These are phyloP conservation scores for Aspergillus calidoustus DNA, from an alignment of 2,329 filamentous ascomycete species.

Conservation along the genomic window DNA sequence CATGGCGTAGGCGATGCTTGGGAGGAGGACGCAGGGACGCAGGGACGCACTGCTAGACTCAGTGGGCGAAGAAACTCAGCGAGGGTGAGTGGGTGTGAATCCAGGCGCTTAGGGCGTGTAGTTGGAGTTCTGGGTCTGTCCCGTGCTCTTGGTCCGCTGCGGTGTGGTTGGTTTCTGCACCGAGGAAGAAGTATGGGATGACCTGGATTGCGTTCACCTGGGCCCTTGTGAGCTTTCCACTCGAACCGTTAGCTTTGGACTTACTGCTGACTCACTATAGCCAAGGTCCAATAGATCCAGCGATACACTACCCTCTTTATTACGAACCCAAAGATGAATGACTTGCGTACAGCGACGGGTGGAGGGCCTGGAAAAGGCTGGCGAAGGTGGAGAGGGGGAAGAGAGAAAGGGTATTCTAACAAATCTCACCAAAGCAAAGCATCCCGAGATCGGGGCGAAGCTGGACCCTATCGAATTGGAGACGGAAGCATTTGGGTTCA, in stretches of 20 bases:
- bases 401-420: slow-evolving; percentile 28
- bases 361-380: slow-evolving; percentile 32
- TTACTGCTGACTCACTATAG: slow-evolving; percentile 48
- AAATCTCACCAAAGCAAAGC: slow-evolving; percentile 40
- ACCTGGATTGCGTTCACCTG: slow-evolving; percentile 58
- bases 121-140: too few relatives aligned
- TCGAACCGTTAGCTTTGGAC: too few relatives aligned
- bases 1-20: slow-evolving; percentile 60
- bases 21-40: slow-evolving; percentile 55
- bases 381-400: slow-evolving; percentile 10
- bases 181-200: slow-evolving; percentile 60
- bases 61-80: slow-evolving; percentile 59
- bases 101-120: too few relatives aligned
- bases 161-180: slow-evolving; percentile 60
- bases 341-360: neutral
- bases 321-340: slow-evolving; percentile 48
- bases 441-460: slow-evolving; percentile 41
- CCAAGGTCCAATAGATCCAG: slow-evolving; percentile 64
- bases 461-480: slow-evolving; percentile 38
- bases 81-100: slow-evolving; percentile 48
- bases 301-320: slow-evolving; percentile 57
- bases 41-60: slow-evolving; percentile 50
- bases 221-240: too few relatives aligned
- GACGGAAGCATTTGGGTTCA: slow-evolving; percentile 45
- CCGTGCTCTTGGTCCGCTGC: too few relatives aligned